Conservation (phyloP, 1,284 basidiomycete genomes). For the Ceratobasidium sp. region DNA sequence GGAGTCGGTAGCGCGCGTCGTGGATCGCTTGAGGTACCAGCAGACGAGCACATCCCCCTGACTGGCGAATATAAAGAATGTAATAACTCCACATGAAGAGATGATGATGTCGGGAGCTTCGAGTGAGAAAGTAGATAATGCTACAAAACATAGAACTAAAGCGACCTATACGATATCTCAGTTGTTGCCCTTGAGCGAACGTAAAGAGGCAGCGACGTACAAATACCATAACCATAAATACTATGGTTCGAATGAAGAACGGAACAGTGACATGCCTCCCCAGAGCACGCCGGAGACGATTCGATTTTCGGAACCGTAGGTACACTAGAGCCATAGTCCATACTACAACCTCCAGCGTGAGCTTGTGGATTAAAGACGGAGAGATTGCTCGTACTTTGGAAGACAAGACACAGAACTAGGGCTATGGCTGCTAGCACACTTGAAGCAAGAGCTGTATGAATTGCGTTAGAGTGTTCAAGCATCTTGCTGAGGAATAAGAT, state of each 20-base stretch:
- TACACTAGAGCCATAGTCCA: conserved; percentile 31
- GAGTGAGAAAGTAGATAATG: conserved; percentile 8
- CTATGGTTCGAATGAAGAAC: conserved; percentile 29
- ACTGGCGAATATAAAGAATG: conserved; percentile 32
- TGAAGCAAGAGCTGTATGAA: not conserved
- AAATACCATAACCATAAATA: conserved; percentile 25
- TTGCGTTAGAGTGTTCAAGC: not conserved
- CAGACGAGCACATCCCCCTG: conserved; percentile 28
- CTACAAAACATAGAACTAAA: conserved; percentile 22
- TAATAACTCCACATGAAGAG: conserved; percentile 14
- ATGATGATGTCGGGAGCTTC: conserved; percentile 36
- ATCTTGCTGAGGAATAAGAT: not conserved
- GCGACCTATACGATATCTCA: conserved; percentile 1
- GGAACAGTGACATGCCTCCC: conserved; percentile 30
- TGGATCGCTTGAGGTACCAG: conserved; percentile 7
- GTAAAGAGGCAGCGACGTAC: not conserved
- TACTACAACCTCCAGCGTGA: not conserved
- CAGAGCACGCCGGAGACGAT: conserved; percentile 13
- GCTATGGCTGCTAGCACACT: conserved; percentile 6
- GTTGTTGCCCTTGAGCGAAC: not conserved
- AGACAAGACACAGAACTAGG: conserved; percentile 7
- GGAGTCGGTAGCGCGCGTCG: not conserved
- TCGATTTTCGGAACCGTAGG: conserved; percentile 25
- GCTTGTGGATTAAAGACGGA: not conserved
- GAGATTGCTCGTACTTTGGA: conserved; percentile 15